Conservation (phyloP, 169 alveolate genomes). For the Plasmodium coatneyi region DNA sequence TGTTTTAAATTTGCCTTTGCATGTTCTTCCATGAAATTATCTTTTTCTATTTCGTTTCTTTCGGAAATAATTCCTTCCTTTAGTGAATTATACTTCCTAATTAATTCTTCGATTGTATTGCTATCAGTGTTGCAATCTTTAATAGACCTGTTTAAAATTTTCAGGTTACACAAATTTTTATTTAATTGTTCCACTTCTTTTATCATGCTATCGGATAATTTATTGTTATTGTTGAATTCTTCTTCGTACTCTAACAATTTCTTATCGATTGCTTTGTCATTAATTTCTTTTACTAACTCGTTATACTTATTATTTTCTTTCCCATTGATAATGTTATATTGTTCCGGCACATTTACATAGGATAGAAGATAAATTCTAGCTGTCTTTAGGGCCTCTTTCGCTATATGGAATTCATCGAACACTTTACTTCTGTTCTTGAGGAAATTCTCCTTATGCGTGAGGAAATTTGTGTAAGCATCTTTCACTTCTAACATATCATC, state of each 20-base stretch:
- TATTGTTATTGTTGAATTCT: background rate
- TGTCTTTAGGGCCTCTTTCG: background rate
- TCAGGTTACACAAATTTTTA: background rate
- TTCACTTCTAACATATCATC: conserved; percentile 16
- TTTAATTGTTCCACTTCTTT: conserved; percentile 14
- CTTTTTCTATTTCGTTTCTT: background rate
- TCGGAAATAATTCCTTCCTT: background rate
- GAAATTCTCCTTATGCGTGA: background rate
- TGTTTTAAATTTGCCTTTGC: background rate
- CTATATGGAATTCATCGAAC: background rate
- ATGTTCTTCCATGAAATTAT: background rate
- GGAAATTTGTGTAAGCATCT: background rate
- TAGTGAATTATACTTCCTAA: background rate
- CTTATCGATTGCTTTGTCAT: background rate
- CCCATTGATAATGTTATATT: background rate
- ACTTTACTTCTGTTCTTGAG: conserved; percentile 4
- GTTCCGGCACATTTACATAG: background rate
- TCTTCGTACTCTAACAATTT: background rate
- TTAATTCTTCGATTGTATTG: background rate
- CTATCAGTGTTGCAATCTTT: background rate
- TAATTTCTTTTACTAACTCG: conserved; percentile 1
- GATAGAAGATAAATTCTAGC: background rate
- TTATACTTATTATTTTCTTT: background rate
- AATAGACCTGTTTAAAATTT: conserved; percentile 22
- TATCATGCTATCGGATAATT: background rate